Percentiles rank a stretch among this genome's conserved stretches.
phyloP scores from a whole-genome alignment of 1,139 yeast species.

The Hyphopichia fennica region DNA sequence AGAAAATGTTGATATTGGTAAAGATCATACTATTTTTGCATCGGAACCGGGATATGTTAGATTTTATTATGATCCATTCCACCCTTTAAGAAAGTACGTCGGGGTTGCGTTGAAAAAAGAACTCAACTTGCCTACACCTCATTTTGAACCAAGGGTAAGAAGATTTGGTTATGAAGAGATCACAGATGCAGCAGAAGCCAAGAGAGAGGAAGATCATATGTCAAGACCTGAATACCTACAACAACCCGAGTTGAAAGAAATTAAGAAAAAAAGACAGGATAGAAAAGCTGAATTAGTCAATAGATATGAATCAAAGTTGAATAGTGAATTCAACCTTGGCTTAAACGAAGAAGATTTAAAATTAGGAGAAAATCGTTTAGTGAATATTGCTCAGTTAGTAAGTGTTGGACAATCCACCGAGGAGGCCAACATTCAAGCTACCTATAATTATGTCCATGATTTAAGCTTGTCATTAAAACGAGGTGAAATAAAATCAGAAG shows the following conservation, averaged over 20 bases:
- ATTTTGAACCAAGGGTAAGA: slow-evolving; percentile 82
- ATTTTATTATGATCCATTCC: slow-evolving; percentile 94
- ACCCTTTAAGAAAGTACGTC: slow-evolving; percentile 85
- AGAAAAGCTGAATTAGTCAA: slow-evolving; percentile 22
- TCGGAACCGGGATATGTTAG: slow-evolving; percentile 91
- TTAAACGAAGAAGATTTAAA: slow-evolving; percentile 24
- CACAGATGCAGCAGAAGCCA: slow-evolving; percentile 49
- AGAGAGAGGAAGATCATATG: slow-evolving; percentile 55
- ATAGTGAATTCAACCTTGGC: slow-evolving; percentile 11
- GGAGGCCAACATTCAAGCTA: slow-evolving; percentile 61
- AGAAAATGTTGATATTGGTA: slow-evolving; percentile 86
- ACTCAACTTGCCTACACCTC: slow-evolving; percentile 76
- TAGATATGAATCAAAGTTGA: slow-evolving; percentile 12
- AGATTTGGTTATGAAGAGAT: slow-evolving; percentile 75
- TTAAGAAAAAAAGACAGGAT: slow-evolving; percentile 33
- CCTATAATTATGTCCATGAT: slow-evolving; percentile 51
- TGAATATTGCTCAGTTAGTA: slow-evolving; percentile 36
- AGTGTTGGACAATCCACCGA: slow-evolving; percentile 30
- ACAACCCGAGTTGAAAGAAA: slow-evolving; percentile 47
- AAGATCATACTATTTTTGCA: slow-evolving; percentile 91
- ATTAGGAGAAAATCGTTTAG: slow-evolving; percentile 52
- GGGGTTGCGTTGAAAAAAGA: slow-evolving; percentile 78
- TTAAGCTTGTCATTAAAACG: slow-evolving; percentile 42
- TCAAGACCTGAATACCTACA: slow-evolving; percentile 63
- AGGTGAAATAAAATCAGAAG: slow-evolving; percentile 33